phyloP scores from a whole-genome alignment of 129 eudicot genomes.

The Cynara cardunculus region DNA sequence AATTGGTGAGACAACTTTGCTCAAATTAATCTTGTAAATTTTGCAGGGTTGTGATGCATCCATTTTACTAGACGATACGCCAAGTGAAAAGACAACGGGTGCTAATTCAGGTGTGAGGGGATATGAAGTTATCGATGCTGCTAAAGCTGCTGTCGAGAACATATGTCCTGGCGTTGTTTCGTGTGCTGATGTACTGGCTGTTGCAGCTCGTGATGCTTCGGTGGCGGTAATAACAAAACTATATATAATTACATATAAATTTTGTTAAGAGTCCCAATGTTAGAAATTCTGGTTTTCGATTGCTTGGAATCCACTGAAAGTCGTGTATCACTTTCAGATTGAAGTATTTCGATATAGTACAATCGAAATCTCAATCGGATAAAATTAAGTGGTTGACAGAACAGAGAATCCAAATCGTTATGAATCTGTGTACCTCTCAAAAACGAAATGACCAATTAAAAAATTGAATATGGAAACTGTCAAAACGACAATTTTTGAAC shows the following conservation, averaged over 20 bases:
- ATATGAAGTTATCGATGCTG: slow-evolving; percentile 59
- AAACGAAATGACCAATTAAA: too few species aligned
- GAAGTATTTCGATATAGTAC: too few species aligned
- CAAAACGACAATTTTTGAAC: too few species aligned
- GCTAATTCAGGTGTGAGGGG: slow-evolving; percentile 57
- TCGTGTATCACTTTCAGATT: too few species aligned
- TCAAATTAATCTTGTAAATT: not conserved
- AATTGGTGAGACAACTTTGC: too few species aligned
- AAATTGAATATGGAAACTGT: too few species aligned
- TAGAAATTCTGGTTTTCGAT: too few species aligned
- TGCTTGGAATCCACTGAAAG: too few species aligned
- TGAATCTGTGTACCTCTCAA: too few species aligned
- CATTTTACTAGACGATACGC: slow-evolving; percentile 46
- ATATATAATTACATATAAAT: not conserved
- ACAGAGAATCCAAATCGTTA: too few species aligned
- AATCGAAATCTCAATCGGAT: too few species aligned
- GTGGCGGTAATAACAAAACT: slow-evolving; percentile 26
- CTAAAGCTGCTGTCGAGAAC: slow-evolving; percentile 56
- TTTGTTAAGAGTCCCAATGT: not conserved
- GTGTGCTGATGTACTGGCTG: slow-evolving; percentile 83
- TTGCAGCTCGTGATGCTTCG: slow-evolving; percentile 81
- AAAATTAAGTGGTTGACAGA: too few species aligned
- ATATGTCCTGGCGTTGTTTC: slow-evolving; percentile 79
- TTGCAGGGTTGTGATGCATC: slow-evolving; percentile 89
- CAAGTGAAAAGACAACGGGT: slow-evolving; percentile 44